Base-by-base conservation (phyloP, 2,329 filamentous ascomycete species). In the Coleophoma crateriformis region DNA sequence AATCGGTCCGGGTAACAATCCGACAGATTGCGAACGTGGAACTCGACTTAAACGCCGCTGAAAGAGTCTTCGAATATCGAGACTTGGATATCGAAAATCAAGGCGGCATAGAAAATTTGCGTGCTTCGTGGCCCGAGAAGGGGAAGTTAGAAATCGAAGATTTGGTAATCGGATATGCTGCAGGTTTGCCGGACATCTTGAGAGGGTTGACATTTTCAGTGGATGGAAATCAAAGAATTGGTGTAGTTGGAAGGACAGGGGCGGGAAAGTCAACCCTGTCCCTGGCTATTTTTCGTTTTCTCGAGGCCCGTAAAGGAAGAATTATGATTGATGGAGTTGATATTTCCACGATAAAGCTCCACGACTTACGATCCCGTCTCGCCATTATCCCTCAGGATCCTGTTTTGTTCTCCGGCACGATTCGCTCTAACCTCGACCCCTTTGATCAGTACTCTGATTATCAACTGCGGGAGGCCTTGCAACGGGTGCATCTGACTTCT, bases 21-120 rank as follows among this genome's bases (percentile, higher is more conserved):
- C 75, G 83, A 3, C 70, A 81, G 43, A 87, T 87, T 61, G 77
- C 85, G 0, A 81, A 78, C 51, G 70, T 88, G 20, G 87, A 91
- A 62, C 69, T 90, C 7, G 80, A 87, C 60, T 89, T 90, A 84
- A 90, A 90, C 60, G 79, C 85, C 0, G 81, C 82, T 0, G 87
- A 90, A 67, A 76, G 87, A 39, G 79, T 91, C 15, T 71, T 88
- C 6, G 87, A 90, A 63, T 91, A 90, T 63, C 77, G 82, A 0
- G 76, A 82, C 45, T 71, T 90, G 7, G 70, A 77, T 32, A 88
- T 77, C 0, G 87, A 90, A 62, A 72, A 78, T 20, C 78, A 84
- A 47, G 79, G 71, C 15, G 85, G 84, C 13, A 19, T 19, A 19
- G 64, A 68, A 12, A 70, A 74, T 12, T 77, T 83, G 0, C 81